Base-by-base conservation (phyloP, 257 asterid species). In the Agastache rugosa region DNA sequence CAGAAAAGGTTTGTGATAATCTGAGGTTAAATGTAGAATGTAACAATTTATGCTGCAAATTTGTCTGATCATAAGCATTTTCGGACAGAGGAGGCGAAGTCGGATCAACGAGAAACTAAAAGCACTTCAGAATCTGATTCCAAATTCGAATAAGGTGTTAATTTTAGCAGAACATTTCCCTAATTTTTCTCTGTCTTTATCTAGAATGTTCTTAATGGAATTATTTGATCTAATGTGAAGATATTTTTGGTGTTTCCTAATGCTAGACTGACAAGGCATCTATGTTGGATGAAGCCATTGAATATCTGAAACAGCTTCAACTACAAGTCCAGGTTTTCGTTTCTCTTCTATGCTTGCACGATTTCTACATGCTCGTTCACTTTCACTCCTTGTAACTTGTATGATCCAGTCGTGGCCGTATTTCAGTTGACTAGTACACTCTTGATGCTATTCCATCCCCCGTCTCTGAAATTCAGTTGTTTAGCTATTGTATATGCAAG, bases 231-330 rank as follows among this genome's bases (percentile, higher is more conserved):
- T 41, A 25, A 75, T 76, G 35, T 69, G 23, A 51, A 23, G 25
- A 45, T 4, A 65, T 72, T 48, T 23, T n/a, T 55, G 74, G 27
- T 77, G 72, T 58, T 62, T 78, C 50, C 4, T 80, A 31, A 45
- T 82, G 72, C 44, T 75, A 95, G 99, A 90, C 98, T 45, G 98
- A 95, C 81, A 95, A 95, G 84, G 98, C 98, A 73, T 95, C 99
- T 5, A 92, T 95, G 98, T 78, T 95, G 89, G 98, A 95, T 76
- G 98, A 92, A 81, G 97, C 97, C 71, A 95, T 95, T 72, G 99
- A 92, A 78, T 92, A 95, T 82, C 88, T 95, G 76, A 95, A 95
- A 81, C 98, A 95, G 87, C 97, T 95, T 64, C 99, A 92, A 76
- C 88, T 90, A 48, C 97, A 92, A 90, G 98, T 95, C 65, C 99